These are phyloP conservation scores for Coccomyxa subellipsoidea DNA, from an alignment of 163 green algal genomes.

Conservation along the genomic window DNA sequence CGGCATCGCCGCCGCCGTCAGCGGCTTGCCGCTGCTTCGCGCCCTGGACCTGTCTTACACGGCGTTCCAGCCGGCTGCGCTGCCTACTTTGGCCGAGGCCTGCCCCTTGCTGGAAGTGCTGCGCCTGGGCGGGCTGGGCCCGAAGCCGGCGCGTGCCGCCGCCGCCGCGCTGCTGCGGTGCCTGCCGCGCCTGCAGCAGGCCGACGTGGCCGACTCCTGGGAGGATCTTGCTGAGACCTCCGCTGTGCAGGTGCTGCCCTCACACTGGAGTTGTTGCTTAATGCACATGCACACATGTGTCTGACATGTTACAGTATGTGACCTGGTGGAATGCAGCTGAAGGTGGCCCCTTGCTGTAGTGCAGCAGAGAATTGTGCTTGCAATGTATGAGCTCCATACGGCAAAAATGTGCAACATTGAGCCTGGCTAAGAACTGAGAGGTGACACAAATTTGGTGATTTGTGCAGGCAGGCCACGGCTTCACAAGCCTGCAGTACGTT, in stretches of 20 bases:
- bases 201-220: not conserved
- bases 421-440: no score
- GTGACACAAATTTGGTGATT: not conserved
- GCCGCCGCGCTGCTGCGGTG: not conserved
- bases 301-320: no score
- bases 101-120: not conserved
- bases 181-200: not conserved
- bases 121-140: not conserved
- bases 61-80: not conserved
- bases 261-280: no score
- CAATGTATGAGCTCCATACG: no score
- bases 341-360: no score
- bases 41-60: not conserved
- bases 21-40: not conserved
- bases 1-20: not conserved
- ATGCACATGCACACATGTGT: no score
- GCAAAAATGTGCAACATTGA: no score
- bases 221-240: not conserved
- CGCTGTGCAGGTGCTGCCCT: not conserved
- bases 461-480: not conserved
- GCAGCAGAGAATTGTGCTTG: no score
- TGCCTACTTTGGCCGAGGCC: not conserved
- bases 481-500: not conserved
- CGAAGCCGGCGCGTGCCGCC: not conserved
- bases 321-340: no score